Percentiles rank a stretch among this genome's conserved stretches.
Evolutionary conservation across 495 filamentous ascomycete species (phyloP).

Genomic region (Aspergillus incahuasiensis): DNA sequence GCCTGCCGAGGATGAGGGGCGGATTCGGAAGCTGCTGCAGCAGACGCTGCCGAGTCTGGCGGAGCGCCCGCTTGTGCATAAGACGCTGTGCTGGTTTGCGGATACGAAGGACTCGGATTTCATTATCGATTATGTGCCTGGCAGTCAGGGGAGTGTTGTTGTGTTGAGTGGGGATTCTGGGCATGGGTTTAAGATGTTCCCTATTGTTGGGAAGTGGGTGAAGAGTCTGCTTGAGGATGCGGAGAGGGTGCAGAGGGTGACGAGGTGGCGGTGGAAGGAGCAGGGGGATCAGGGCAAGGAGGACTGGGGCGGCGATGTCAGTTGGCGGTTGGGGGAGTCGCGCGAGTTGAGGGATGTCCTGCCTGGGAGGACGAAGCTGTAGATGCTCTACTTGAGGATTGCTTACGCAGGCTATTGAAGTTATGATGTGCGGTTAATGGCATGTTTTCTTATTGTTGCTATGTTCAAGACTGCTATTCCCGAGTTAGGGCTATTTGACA

Average conservation of each 20-base stretch:
- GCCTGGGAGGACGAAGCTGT: conserved; percentile 26
- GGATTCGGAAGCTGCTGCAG: conserved; percentile 39
- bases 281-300: conserved; percentile 12
- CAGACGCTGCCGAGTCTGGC: conserved; percentile 48
- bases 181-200: conserved; percentile 56
- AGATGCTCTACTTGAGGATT: not conserved
- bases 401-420: not conserved
- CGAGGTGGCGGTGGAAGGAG: conserved; percentile 45
- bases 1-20: conserved; percentile 44
- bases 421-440: not conserved
- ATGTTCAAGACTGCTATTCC: too few species aligned
- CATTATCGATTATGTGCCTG: conserved; percentile 51
- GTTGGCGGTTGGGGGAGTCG: conserved; percentile 35
- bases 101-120: conserved; percentile 53
- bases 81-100: conserved; percentile 53
- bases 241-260: conserved; percentile 24
- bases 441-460: too few species aligned
- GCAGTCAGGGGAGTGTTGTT: conserved; percentile 38
- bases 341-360: conserved; percentile 30
- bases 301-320: conserved; percentile 37
- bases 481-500: too few species aligned
- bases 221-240: conserved; percentile 29
- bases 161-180: conserved; percentile 47
- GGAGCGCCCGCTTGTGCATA: conserved; percentile 44
- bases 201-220: conserved; percentile 48